Evolutionary conservation across 768 basidiomycete species (phyloP).

Genomic region (Suillus weaverae): DNA sequence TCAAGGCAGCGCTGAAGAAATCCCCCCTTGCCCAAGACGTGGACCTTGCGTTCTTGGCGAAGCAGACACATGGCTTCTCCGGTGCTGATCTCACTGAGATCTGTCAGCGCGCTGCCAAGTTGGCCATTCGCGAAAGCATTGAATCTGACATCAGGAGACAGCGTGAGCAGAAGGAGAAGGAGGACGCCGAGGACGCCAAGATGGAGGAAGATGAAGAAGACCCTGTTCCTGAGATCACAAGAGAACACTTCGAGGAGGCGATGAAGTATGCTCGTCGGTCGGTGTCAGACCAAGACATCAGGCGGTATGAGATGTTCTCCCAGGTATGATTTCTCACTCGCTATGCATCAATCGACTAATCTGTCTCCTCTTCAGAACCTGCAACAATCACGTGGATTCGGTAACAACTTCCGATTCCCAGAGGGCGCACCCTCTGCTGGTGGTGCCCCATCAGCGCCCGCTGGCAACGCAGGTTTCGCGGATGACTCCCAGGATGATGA

Average conservation of each 20-base stretch:
- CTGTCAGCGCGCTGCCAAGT: constrained; percentile 95
- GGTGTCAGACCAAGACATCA: constrained; percentile 94
- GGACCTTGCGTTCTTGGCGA: constrained; percentile 83
- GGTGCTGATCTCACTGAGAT: constrained; percentile 99
- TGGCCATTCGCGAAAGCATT: constrained; percentile 94
- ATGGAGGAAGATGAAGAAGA: constrained; percentile 78
- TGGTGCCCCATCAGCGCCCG: constrained; percentile 39
- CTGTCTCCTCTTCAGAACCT: constrained; percentile 58
- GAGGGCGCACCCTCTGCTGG: constrained; percentile 51
- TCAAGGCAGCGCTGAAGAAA: constrained; percentile 89
- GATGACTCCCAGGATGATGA: constrained; percentile 91
- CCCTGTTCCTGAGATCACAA: constrained; percentile 86
- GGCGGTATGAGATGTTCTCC: constrained; percentile 97
- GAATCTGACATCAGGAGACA: constrained; percentile 83
- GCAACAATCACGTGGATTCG: constrained; percentile 90
- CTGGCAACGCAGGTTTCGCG: constrained; percentile 77
- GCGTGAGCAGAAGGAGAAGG: constrained; percentile 79
- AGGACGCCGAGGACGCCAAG: constrained; percentile 71
- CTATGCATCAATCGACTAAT: constrained; percentile 8
- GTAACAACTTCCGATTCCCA: constrained; percentile 98
- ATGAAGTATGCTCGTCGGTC: constrained; percentile 98
- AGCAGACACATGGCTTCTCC: constrained; percentile 95
- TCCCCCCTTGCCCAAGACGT: constrained; percentile 84
- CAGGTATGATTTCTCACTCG: constrained; percentile 52
- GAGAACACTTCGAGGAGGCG: constrained; percentile 96